Evolutionary conservation across 2,329 filamentous ascomycete species (phyloP), one percentile per base, ranked within the genome.

Genomic region (Fusarium beomiforme): DNA sequence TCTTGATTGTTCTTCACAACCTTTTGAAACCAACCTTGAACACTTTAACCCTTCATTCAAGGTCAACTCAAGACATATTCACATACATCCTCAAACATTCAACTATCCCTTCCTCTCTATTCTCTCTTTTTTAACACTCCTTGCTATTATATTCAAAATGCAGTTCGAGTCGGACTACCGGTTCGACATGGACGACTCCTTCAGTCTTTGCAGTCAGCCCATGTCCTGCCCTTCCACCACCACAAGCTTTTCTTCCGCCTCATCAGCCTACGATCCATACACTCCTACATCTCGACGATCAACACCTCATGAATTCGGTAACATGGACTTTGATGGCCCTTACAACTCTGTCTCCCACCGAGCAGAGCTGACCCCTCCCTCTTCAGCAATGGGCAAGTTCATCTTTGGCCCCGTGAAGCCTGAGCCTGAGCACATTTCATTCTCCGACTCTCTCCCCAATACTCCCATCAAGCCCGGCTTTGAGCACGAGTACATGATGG

Each of bases 241-340:
- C 36, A 77, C 75, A 39, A 83, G 81, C 76, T 83, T 82, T 70
- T 83, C 82, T 10, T 81, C 81, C 12, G 77, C 79, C 33, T 82
- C 81, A 31, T 82, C 81, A 34, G 72, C 76, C 55, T 84, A 83
- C 78, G 83, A 83, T 42, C 79, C 83, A 29, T 85, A 81, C 65
- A 85, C 83, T 42, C 83, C 84, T 46, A 81, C 78, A 33, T 85
- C 84, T 60, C 79, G 82, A 75, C 81, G 83, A 59, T 84, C 83
- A 46, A 82, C 82, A 21, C 82, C 83, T 12, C 78, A 82, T 69
- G 78, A 80, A 59, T 76, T 81, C 47, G 69, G 80, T 39, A 74
- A 73, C 54, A 73, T 84, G 67, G 80, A 82, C 46, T 82, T 82
- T 68, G 79, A 83, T 21, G 76, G 73, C n/a, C 68, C 74, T 58